A percentile compares a stretch with the other conserved stretches of the same genome.
Evolutionary conservation across 441 rosid species (phyloP).

Genomic region (Flueggea neowawraea): DNA sequence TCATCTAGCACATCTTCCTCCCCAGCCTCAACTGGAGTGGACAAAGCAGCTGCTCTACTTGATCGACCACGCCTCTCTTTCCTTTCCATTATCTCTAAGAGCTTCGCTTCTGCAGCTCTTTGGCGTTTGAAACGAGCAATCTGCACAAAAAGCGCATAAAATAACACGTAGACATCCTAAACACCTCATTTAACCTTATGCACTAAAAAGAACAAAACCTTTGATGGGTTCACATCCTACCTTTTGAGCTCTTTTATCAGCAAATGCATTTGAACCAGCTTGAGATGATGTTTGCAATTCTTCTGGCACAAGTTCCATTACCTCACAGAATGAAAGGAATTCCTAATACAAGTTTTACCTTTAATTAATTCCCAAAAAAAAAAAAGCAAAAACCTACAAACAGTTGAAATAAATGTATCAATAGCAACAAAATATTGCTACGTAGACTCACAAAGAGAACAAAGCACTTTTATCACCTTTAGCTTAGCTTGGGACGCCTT

Average conservation of each 20-base stretch:
- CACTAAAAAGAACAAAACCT: neutral
- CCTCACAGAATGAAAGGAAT: constrained; percentile 81
- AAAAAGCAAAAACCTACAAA: neutral
- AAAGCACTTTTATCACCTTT: constrained; percentile 41
- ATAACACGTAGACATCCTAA: neutral
- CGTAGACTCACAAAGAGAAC: too few species aligned
- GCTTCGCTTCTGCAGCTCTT: constrained; percentile 79
- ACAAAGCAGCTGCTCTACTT: constrained; percentile 67
- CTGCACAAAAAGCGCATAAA: constrained; percentile 25
- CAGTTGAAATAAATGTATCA: neutral
- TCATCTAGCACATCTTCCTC: constrained; percentile 85
- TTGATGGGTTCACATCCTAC: constrained; percentile 24
- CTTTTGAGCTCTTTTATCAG: constrained; percentile 82
- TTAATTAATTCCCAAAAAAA: constrained; percentile 10
- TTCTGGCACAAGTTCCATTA: constrained; percentile 79
- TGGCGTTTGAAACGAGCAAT: constrained; percentile 85
- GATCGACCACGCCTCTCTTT: constrained; percentile 87
- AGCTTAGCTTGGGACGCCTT: constrained; percentile 56
- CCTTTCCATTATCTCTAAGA: constrained; percentile 77
- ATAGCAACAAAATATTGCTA: too few species aligned
- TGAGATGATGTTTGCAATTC: constrained; percentile 52
- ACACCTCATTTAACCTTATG: too few species aligned
- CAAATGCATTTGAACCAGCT: constrained; percentile 47
- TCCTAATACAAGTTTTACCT: constrained; percentile 45
- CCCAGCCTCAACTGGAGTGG: constrained; percentile 79